Percentiles rank a stretch among this genome's conserved stretches.
Conservation (phyloP, 495 filamentous ascomycete genomes). For the Penicillium taxi region DNA sequence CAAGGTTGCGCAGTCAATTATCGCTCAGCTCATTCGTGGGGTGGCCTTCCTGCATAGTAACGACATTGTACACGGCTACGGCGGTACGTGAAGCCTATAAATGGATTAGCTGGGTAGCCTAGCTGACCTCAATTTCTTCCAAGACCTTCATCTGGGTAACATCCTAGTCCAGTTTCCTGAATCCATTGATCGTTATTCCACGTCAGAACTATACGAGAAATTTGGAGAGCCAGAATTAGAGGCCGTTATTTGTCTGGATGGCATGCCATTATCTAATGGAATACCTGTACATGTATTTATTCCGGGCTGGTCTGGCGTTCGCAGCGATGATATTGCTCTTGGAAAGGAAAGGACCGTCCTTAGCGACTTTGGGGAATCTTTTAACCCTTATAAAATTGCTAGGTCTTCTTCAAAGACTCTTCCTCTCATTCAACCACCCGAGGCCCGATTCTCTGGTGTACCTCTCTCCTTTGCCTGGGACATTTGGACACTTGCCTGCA, state of each 20-base stretch:
- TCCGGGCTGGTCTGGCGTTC: slow-evolving; percentile 14
- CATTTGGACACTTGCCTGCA: slow-evolving; percentile 28
- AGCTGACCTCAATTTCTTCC: slow-evolving; percentile 2
- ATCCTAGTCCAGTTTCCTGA: slow-evolving; percentile 16
- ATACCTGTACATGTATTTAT: slow-evolving; percentile 10
- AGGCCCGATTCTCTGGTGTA: slow-evolving; percentile 15
- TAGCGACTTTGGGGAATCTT: slow-evolving; percentile 23
- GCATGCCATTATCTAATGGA: slow-evolving; percentile 5
- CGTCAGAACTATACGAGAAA: slow-evolving; percentile 14
- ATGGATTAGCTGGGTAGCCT: slow-evolving; percentile 1
- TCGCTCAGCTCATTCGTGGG: slow-evolving; percentile 22
- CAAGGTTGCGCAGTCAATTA: slow-evolving; percentile 19
- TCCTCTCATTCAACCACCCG: slow-evolving; percentile 16
- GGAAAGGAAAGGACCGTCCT: slow-evolving; percentile 11
- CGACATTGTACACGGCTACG: slow-evolving; percentile 28
- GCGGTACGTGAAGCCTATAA: slow-evolving; percentile 16
- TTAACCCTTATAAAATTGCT: slow-evolving; percentile 8
- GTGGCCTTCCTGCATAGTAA: slow-evolving; percentile 23
- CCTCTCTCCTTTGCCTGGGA: slow-evolving; percentile 25
- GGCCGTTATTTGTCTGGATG: slow-evolving; percentile 16
- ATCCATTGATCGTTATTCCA: slow-evolving; percentile 8
- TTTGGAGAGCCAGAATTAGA: slow-evolving; percentile 14
- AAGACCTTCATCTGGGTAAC: slow-evolving; percentile 22
- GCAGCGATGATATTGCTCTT: slow-evolving; percentile 10
- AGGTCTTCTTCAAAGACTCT: slow-evolving; percentile 14